A percentile compares a stretch with the other conserved stretches of the same genome.
Conservation (phyloP, 164 flowering plant species). For the Nelumbo lutea region DNA sequence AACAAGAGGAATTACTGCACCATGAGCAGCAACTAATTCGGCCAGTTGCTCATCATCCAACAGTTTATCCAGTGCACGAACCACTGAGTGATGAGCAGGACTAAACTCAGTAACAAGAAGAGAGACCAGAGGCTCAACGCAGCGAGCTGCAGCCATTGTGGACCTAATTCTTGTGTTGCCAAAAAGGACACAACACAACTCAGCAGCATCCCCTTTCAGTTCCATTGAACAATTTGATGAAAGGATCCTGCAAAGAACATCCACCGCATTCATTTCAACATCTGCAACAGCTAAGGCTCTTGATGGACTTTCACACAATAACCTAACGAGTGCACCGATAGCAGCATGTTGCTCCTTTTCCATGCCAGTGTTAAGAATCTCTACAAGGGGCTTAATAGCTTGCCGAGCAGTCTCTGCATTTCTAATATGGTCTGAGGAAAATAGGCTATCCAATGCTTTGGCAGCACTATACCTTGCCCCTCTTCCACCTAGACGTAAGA, state of each 20-base stretch:
- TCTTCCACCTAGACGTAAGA: constrained; percentile 67
- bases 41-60: constrained; percentile 76
- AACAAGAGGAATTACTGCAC: constrained; percentile 53
- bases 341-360: constrained; percentile 80
- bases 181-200: constrained; percentile 63
- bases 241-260: constrained; percentile 70
- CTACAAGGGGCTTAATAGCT: neutral
- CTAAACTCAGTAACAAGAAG: constrained; percentile 60
- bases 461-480: constrained; percentile 65
- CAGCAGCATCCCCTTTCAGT: constrained; percentile 73
- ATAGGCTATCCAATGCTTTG: constrained; percentile 60
- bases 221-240: constrained; percentile 66
- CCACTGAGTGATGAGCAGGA: constrained; percentile 69
- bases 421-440: constrained; percentile 64
- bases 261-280: constrained; percentile 73
- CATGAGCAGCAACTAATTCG: constrained; percentile 74
- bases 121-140: constrained; percentile 77
- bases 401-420: constrained; percentile 44
- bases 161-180: constrained; percentile 67
- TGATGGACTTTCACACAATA: constrained; percentile 68
- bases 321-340: constrained; percentile 61
- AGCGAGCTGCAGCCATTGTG: constrained; percentile 65
- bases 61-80: constrained; percentile 64
- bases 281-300: constrained; percentile 63
- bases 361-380: neutral